These are phyloP conservation scores for Cyberlindnera bimundalis DNA, from an alignment of 805 yeast genomes.

Conservation along the genomic window DNA sequence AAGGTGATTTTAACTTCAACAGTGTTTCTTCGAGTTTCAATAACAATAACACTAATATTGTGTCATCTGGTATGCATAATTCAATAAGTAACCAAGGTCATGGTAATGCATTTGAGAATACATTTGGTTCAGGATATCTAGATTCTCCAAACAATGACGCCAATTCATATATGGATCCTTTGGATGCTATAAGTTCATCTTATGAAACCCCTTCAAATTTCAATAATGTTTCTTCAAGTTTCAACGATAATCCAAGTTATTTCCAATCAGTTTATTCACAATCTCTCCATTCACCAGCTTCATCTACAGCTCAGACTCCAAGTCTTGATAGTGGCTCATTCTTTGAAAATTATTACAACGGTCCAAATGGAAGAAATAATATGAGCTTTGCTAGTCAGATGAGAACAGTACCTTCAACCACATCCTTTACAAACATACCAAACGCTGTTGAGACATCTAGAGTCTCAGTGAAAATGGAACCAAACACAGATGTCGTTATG, in stretches of 20 bases:
- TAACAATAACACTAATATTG: constrained; percentile 3
- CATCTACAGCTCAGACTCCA: constrained; percentile 27
- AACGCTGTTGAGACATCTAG: constrained; percentile 3
- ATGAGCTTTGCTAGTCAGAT: constrained; percentile 25
- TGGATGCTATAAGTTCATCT: constrained; percentile 25
- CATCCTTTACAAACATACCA: constrained; percentile 14
- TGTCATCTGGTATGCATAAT: too few species aligned
- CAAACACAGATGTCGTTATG: constrained; percentile 13
- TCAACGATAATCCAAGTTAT: constrained; percentile 17
- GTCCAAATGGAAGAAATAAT: constrained; percentile 13
- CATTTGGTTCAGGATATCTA: constrained; percentile 20
- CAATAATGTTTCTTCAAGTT: constrained; percentile 16
- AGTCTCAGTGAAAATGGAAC: constrained; percentile 5
- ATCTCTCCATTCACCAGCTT: constrained; percentile 23
- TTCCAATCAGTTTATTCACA: constrained; percentile 20
- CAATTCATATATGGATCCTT: constrained; percentile 27
- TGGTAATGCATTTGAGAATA: constrained; percentile 7
- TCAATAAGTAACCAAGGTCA: constrained; percentile 1
- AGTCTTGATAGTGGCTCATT: constrained; percentile 22
- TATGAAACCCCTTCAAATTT: constrained; percentile 28
- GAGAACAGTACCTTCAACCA: constrained; percentile 21
- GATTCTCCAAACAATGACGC: constrained; percentile 27
- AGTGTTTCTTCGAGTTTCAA: constrained; percentile 14
- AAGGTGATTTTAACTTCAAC: constrained; percentile 8
- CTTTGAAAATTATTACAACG: constrained; percentile 25